A percentile compares a stretch with the other conserved stretches of the same genome.
phyloP scores from a whole-genome alignment of 179 eudicot species.

The Silene coronaria region DNA sequence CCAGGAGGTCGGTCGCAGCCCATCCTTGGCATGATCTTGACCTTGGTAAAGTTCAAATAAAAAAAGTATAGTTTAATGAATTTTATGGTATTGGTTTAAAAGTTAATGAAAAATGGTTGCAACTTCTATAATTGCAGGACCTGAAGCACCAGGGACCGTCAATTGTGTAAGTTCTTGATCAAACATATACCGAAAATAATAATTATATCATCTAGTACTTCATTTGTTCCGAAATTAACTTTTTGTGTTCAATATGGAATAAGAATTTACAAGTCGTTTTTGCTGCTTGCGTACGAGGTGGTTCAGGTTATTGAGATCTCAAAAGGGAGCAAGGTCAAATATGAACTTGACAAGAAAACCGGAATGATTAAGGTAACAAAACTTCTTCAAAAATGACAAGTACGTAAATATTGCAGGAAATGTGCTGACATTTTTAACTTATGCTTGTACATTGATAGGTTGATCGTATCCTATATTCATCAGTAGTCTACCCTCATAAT shows the following conservation, averaged over 20 bases:
- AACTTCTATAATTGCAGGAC: conserved; percentile 33
- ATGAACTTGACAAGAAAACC: conserved; percentile 82
- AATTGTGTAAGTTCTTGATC: conserved; percentile 42
- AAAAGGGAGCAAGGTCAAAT: conserved; percentile 81
- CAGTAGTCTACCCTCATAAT: conserved; percentile 84
- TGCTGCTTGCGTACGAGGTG: background rate
- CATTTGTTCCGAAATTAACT: no score
- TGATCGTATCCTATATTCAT: conserved; percentile 75
- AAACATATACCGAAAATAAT: no score
- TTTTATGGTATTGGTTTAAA: no score
- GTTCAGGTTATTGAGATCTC: conserved; percentile 69
- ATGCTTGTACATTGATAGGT: conserved; percentile 37
- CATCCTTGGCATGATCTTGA: conserved; percentile 84
- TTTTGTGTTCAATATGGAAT: no score
- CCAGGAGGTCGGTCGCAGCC: conserved; percentile 61
- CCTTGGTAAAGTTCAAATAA: conserved; percentile 33
- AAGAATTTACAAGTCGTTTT: no score
- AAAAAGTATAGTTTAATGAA: no score
- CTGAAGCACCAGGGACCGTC: conserved; percentile 49
- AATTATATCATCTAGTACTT: no score
- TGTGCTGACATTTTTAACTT: background rate
- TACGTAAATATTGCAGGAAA: no score
- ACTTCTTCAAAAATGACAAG: no score
- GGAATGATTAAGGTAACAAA: conserved; percentile 60
- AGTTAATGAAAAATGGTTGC: conserved; percentile 1